A percentile compares a stretch with the other conserved stretches of the same genome.
phyloP scores from a whole-genome alignment of 2,329 filamentous ascomycete genomes.

The Microdochium trichocladiopsis region DNA sequence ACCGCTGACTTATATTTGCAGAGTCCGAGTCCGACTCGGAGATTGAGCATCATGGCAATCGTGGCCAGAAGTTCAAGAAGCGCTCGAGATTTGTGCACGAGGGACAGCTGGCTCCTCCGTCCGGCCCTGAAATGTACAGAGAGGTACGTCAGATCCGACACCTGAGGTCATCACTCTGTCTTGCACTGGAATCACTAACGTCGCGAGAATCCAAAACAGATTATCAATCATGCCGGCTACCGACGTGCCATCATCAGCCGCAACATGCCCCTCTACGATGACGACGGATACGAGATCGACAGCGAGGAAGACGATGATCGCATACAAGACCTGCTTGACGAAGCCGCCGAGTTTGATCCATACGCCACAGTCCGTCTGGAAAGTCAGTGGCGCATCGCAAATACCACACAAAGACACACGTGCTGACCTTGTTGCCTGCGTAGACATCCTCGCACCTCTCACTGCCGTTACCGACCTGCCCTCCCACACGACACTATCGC shows the following conservation, averaged over 20 bases:
- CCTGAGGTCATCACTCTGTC: neutral
- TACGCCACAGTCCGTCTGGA: conserved; percentile 67
- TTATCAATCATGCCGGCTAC: conserved; percentile 68
- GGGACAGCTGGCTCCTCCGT: conserved; percentile 60
- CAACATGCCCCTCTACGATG: conserved; percentile 67
- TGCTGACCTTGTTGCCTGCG: conserved; percentile 16
- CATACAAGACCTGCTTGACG: conserved; percentile 50
- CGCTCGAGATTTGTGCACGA: conserved; percentile 64
- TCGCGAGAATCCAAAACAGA: conserved; percentile 42
- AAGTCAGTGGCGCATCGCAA: conserved; percentile 38
- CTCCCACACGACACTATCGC: conserved; percentile 65
- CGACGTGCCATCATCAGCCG: conserved; percentile 65
- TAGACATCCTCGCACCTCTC: conserved; percentile 69
- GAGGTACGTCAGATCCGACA: conserved; percentile 40
- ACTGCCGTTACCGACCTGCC: conserved; percentile 69
- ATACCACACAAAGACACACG: neutral
- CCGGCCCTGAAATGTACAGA: conserved; percentile 62
- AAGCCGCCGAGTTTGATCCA: conserved; percentile 64
- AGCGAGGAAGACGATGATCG: conserved; percentile 63
- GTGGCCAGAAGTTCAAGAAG: conserved; percentile 74
- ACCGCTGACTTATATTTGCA: conserved; percentile 27
- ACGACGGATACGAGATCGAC: conserved; percentile 71
- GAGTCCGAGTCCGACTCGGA: conserved; percentile 74
- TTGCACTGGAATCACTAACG: conserved; percentile 6
- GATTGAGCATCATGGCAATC: conserved; percentile 63